Evolutionary conservation across 768 basidiomycete genomes (phyloP), one percentile per base, ranked within the genome.

Genomic region (Russula vinacea): DNA sequence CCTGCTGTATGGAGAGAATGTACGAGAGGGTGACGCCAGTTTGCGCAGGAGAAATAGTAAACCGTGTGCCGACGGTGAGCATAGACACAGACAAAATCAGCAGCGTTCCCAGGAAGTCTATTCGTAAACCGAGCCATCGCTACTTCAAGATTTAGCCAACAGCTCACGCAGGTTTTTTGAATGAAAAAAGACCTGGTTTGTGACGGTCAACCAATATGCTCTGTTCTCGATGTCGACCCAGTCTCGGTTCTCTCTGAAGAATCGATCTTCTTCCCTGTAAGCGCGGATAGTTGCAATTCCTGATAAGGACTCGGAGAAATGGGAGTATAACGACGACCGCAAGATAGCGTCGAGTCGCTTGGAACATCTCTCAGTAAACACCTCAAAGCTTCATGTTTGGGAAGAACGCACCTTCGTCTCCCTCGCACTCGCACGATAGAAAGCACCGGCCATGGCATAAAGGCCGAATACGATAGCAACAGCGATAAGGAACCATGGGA

Each of bases 291-390:
- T 94, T 0, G 90, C 82, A 44, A 96, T 74, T 19, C 95, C 95
- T 13, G 88, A 87, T 13, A 97, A 78, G 33, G 89, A 90, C 76
- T 97, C 94, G 3, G 92, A 91, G 75, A 97, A 97, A 71, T 95
- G 93, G 0, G 92, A 87, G 73, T 97, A 97, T 19, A 98, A 76
- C 0, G 88, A 87, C 0, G 90, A 90, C 29, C 94, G 85, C 33
- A 97, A 74, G n/a, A 96, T 80, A 29, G 92, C 86, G 76, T 96
- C 84, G 44, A 88, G 79, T 52, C 86, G 80, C 82, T 87, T 67
- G 65, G 50, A 39, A 58, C 47, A 1, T 33, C 8, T 32, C 45
- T 32, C 57, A 51, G 32, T 35, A 63, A 39, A 29, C 63, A n/a
- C 57, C 49, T 19, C 42, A 7, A 61, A 14, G 32, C 47, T 44